Conservation (phyloP, 768 basidiomycete species). For the Trametopsis cervina region DNA sequence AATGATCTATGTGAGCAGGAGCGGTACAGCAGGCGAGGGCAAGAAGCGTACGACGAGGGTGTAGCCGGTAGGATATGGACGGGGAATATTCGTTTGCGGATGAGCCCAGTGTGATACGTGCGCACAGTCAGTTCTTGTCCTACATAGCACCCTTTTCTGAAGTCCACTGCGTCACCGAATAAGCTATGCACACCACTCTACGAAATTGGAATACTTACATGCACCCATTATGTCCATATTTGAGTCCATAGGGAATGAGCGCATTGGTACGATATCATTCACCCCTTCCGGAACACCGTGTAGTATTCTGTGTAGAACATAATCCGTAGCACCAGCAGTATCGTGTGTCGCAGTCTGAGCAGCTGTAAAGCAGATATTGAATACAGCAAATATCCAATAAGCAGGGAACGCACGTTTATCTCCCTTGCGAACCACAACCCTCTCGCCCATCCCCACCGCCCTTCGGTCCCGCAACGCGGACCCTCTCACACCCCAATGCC, state of each 20-base stretch:
- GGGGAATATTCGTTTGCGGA: slow-evolving; percentile 87
- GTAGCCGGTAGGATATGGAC: slow-evolving; percentile 46
- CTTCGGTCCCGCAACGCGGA: slow-evolving; percentile 53
- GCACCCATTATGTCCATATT: slow-evolving; percentile 94
- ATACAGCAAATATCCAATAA: slow-evolving; percentile 7
- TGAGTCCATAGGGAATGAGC: slow-evolving; percentile 89
- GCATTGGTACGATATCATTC: slow-evolving; percentile 65
- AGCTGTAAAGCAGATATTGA: slow-evolving; percentile 30
- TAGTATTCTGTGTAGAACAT: slow-evolving; percentile 70
- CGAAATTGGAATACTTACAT: slow-evolving; percentile 44
- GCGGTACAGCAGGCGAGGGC: neutral
- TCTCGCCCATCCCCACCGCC: slow-evolving; percentile 71
- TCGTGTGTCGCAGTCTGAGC: slow-evolving; percentile 53
- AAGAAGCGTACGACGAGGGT: neutral
- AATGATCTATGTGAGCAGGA: too few relatives aligned
- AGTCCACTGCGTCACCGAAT: slow-evolving; percentile 64
- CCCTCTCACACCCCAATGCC: slow-evolving; percentile 59
- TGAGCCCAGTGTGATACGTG: slow-evolving; percentile 89
- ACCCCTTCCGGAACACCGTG: slow-evolving; percentile 87
- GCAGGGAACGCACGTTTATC: slow-evolving; percentile 44
- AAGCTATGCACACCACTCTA: neutral
- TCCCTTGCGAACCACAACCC: slow-evolving; percentile 65
- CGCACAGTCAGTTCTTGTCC: slow-evolving; percentile 97
- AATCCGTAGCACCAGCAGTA: slow-evolving; percentile 43
- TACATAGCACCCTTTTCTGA: slow-evolving; percentile 95